Conservation (phyloP, 257 asterid species). For the Solanum commersonii region DNA sequence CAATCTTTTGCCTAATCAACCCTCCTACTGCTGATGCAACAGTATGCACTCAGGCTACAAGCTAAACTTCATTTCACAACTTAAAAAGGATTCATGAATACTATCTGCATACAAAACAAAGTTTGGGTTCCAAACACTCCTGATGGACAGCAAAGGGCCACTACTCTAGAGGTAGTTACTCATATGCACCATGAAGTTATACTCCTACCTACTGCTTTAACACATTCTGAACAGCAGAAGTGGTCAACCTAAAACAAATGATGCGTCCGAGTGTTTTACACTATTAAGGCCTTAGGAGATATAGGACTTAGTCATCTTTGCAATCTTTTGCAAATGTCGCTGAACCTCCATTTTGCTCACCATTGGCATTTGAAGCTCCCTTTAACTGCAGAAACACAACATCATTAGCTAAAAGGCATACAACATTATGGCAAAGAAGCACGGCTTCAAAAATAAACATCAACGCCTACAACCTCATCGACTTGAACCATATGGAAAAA, state of each 20-base stretch:
- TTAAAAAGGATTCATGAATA: not conserved
- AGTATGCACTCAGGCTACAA: not conserved
- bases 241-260: slow-evolving; percentile 11
- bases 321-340: slow-evolving; percentile 16
- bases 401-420: not conserved
- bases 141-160: slow-evolving; percentile 12
- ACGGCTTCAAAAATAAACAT: not conserved
- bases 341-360: slow-evolving; percentile 20
- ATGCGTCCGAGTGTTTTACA: not conserved
- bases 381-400: slow-evolving; percentile 31
- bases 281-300: not conserved
- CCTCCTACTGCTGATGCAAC: not conserved
- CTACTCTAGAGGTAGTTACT: not conserved
- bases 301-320: slow-evolving; percentile 34
- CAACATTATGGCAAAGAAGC: not conserved
- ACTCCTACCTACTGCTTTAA: slow-evolving; percentile 5
- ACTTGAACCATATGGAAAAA: not conserved
- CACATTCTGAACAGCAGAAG: not conserved
- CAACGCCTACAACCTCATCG: not conserved
- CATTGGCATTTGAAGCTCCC: slow-evolving; percentile 34
- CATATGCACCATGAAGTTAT: slow-evolving; percentile 5
- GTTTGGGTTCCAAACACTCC: not conserved
- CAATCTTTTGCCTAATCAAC: not conserved
- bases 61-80: not conserved
- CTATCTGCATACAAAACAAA: not conserved